Percentiles rank a stretch among this genome's conserved stretches.
Conservation (phyloP, 2,329 filamentous ascomycete species). For the Verticillium nubilum region DNA sequence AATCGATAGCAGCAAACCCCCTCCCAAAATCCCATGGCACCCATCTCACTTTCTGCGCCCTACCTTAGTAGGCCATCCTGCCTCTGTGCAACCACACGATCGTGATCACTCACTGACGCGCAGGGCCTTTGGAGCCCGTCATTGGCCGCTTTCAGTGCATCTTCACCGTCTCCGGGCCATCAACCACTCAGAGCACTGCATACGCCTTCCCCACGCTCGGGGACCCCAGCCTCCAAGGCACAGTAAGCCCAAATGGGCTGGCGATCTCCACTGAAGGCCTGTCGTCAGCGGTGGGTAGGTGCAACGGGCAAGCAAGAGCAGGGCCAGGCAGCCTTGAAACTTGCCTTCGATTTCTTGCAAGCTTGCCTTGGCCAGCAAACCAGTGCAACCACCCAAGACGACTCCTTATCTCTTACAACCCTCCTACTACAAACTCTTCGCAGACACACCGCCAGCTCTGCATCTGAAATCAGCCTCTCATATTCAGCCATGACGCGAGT, state of each 20-base stretch:
- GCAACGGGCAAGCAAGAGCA: background rate
- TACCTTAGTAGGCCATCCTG: background rate
- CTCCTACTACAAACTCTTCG: background rate
- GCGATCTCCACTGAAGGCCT: background rate
- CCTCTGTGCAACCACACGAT: background rate
- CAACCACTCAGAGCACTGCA: background rate
- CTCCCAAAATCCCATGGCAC: background rate
- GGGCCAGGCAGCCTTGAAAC: background rate
- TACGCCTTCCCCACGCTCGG: background rate
- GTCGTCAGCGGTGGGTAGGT: background rate
- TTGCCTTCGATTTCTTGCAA: background rate
- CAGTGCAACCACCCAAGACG: background rate
- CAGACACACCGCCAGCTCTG: background rate
- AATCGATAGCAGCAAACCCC: background rate
- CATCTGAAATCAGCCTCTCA: background rate
- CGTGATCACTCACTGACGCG: background rate
- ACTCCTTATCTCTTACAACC: background rate
- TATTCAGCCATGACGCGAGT: constrained; percentile 33
- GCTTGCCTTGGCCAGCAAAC: background rate
- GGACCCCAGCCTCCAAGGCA: background rate
- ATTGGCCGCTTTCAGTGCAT: background rate
- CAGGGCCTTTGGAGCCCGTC: background rate
- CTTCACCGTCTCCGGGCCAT: background rate
- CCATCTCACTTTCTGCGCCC: background rate
- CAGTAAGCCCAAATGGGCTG: background rate